Percentiles rank a stretch among this genome's conserved stretches.
Evolutionary conservation across 2,329 filamentous ascomycete species (phyloP).

Genomic region (Fusarium pseudocircinatum): DNA sequence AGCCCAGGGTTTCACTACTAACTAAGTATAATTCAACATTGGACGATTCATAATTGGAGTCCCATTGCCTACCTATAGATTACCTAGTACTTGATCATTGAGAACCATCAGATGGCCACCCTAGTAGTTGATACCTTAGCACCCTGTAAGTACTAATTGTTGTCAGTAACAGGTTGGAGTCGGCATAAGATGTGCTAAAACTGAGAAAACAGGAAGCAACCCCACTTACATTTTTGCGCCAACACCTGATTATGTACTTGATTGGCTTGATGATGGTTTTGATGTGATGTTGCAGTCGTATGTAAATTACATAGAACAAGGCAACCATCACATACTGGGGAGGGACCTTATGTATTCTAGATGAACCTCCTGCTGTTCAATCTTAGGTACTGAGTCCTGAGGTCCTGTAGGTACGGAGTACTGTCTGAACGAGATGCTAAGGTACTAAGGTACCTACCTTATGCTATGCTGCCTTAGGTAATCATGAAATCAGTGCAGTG

Average conservation of each 20-base stretch:
- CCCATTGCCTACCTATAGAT: background rate
- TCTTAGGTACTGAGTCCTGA: background rate
- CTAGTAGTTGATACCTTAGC: background rate
- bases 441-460: no score
- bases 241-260: background rate
- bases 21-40: background rate
- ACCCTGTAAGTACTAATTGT: background rate
- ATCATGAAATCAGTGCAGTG: slow-evolving; percentile 16
- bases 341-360: background rate
- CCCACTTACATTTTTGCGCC: slow-evolving; percentile 8
- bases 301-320: background rate
- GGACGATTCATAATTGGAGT: background rate
- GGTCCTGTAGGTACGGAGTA: background rate
- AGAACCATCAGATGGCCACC: background rate
- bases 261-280: background rate
- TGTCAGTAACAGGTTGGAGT: slow-evolving; percentile 10
- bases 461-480: slow-evolving; percentile 4
- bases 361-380: background rate
- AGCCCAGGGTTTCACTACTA: background rate
- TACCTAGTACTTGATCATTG: background rate
- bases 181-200: slow-evolving; percentile 13
- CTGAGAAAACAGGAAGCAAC: background rate
- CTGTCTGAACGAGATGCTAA: background rate
- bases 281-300: background rate
- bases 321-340: background rate